These are phyloP conservation scores for Cadophora sp. DNA, from an alignment of 2,329 filamentous ascomycete species.

Conservation along the genomic window DNA sequence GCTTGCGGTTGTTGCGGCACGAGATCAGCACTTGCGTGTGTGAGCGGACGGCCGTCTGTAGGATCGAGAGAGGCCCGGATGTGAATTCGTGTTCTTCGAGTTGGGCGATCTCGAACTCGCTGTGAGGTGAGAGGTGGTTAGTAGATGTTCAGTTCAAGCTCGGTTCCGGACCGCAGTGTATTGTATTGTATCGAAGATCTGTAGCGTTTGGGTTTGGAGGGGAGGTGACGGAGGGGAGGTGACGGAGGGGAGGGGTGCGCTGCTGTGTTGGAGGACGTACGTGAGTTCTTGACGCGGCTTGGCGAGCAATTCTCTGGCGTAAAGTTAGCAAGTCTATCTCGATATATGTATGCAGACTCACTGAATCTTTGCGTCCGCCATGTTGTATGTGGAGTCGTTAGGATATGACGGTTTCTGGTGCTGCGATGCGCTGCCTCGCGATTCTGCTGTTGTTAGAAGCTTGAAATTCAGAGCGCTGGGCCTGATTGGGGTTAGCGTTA, in stretches of 20 bases:
- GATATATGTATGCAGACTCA: slow-evolving; percentile 45
- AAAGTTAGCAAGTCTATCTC: slow-evolving; percentile 31
- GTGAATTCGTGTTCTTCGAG: slow-evolving; percentile 81
- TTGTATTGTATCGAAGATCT: not conserved
- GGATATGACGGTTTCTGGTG: slow-evolving; percentile 31
- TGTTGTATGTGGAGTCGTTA: slow-evolving; percentile 48
- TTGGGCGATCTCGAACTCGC: slow-evolving; percentile 89
- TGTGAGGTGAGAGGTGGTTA: slow-evolving; percentile 48
- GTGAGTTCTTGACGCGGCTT: slow-evolving; percentile 92
- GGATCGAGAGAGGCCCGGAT: slow-evolving; percentile 84
- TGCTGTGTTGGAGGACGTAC: slow-evolving; percentile 59
- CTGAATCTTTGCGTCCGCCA: slow-evolving; percentile 78
- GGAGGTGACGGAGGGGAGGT: not conserved
- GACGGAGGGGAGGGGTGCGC: slow-evolving; percentile 21
- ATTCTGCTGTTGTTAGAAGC: slow-evolving; percentile 16
- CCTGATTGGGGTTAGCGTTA: not conserved
- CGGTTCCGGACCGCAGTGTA: too few species aligned
- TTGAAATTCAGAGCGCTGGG: slow-evolving; percentile 16
- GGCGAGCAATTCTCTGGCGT: slow-evolving; percentile 78
- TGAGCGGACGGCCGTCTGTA: slow-evolving; percentile 93
- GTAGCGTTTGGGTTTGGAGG: slow-evolving; percentile 28
- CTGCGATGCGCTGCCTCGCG: slow-evolving; percentile 35
- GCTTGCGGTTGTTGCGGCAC: slow-evolving; percentile 97
- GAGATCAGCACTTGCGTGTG: slow-evolving; percentile 97
- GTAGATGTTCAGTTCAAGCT: slow-evolving; percentile 31